Base-by-base conservation (phyloP, 371 early-diverging fungal genomes). In the Mucor velutinosus region DNA sequence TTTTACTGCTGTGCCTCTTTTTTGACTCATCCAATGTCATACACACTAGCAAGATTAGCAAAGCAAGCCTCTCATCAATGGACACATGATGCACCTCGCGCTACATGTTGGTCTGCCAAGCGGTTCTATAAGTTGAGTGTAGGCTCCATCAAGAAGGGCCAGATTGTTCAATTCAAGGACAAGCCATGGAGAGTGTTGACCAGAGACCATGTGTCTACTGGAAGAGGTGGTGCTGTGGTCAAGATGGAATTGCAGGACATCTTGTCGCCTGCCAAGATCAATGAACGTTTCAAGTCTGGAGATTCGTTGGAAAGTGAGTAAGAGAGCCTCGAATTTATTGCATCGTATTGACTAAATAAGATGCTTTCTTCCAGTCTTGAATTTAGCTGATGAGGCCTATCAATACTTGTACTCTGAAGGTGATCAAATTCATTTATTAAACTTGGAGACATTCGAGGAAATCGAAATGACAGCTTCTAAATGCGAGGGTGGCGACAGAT, bases 391-490 rank as follows among this genome's bases (percentile, higher is more conserved):
- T 45, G 86, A 87, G 67, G 62, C 78, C 29, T 89, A 87, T 75
- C 92, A 92, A 76, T 93, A 83, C 64, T 75, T 95, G 37, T 95
- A 95, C 72, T 72, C 76, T 19, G 87, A 80, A 55, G 90, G 84
- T 25, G 75, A 80, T 11, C 72, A 77, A 35, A 64, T 90, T 32
- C 90, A 94, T 63, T 74, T 93, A 59, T 72, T 95, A 68, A 85
- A 94, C 63, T 82, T 85, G 47, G 86, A 87, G 55, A 86, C 87
- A 0, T 90, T 84, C 73, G 94, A 94, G 64, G 92, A 93, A 79
- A 80, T 90, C 43, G 86, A 87, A 33, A 74, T 93, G 68, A 72
- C 82, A 1, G 62, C 78, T 27, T 77, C 74, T 4, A 69, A 81
- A 3, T 78, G 93, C 60, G 92, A 90, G 74, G 91, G 90, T 64